These are phyloP conservation scores for Metarhizium guizhouense DNA, from an alignment of 2,329 filamentous ascomycete genomes.

Conservation along the genomic window DNA sequence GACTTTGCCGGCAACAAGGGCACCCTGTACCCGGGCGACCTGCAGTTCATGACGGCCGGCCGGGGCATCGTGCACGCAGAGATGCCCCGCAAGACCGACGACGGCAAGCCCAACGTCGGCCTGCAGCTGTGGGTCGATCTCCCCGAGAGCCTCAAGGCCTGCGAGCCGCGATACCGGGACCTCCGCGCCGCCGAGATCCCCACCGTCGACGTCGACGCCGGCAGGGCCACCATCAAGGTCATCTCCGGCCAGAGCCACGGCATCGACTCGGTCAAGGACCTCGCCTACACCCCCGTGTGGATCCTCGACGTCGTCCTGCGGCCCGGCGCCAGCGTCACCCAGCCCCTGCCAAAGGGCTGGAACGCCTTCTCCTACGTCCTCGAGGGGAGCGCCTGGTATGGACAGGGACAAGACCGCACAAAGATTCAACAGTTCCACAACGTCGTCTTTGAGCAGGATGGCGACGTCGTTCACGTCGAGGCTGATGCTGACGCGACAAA, in stretches of 20 bases:
- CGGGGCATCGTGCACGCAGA: conserved; percentile 89
- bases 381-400: conserved; percentile 61
- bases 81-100: conserved; percentile 75
- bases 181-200: conserved; percentile 74
- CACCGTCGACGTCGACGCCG: conserved; percentile 57
- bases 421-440: conserved; percentile 69
- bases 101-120: conserved; percentile 71
- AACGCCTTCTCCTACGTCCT: conserved; percentile 85
- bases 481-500: conserved; percentile 58
- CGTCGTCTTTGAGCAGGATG: conserved; percentile 74
- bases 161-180: conserved; percentile 89
- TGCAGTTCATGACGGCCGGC: conserved; percentile 97
- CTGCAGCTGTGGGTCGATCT: conserved; percentile 96
- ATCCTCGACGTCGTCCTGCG: conserved; percentile 73
- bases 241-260: conserved; percentile 81
- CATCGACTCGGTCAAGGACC: conserved; percentile 76
- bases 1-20: conserved; percentile 83
- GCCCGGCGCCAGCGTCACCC: conserved; percentile 69
- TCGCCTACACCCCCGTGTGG: conserved; percentile 98
- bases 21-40: conserved; percentile 75
- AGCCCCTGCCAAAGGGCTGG: conserved; percentile 71
- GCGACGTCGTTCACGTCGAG: conserved; percentile 64
- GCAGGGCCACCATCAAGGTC: conserved; percentile 73
- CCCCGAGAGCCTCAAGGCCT: conserved; percentile 70
- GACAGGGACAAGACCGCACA: conserved; percentile 38